Percentiles rank a stretch among this genome's conserved stretches.
These are phyloP conservation scores for Solanum hybrid DNA, from an alignment of 305 asterid genomes.

Conservation along the genomic window DNA sequence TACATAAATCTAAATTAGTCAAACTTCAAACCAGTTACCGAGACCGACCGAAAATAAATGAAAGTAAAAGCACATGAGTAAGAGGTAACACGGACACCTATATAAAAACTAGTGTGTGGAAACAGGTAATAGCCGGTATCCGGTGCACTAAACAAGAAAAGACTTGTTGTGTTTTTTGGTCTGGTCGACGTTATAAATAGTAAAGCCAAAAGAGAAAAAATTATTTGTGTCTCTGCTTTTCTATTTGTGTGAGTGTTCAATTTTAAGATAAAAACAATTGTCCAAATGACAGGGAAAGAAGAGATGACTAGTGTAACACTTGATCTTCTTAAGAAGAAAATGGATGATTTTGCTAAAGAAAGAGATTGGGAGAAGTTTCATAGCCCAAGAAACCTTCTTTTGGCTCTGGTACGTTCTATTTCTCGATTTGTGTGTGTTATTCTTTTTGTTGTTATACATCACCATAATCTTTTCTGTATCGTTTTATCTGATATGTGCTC, in stretches of 20 bases:
- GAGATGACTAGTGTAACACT: background rate
- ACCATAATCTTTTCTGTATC: no score
- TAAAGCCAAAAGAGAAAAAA: background rate
- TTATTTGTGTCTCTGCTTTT: background rate
- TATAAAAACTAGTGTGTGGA: background rate
- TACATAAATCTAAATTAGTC: background rate
- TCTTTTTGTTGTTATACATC: background rate
- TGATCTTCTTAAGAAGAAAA: constrained; percentile 4
- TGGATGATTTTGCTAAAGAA: constrained; percentile 10
- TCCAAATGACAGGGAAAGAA: constrained; percentile 11
- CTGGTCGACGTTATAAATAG: background rate
- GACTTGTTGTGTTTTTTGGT: background rate
- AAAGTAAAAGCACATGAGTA: background rate
- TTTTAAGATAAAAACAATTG: background rate
- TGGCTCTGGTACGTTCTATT: background rate
- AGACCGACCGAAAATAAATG: background rate
- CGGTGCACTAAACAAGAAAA: background rate
- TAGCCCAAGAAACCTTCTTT: constrained; percentile 8
- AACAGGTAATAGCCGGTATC: background rate
- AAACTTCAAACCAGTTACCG: background rate
- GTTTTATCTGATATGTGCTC: background rate
- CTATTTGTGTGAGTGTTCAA: background rate
- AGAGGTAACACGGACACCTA: background rate
- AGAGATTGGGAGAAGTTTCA: constrained; percentile 2
- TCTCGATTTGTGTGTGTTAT: background rate